Base-by-base conservation (phyloP, 371 early-diverging fungal genomes). In the Mortierella sp. region DNA sequence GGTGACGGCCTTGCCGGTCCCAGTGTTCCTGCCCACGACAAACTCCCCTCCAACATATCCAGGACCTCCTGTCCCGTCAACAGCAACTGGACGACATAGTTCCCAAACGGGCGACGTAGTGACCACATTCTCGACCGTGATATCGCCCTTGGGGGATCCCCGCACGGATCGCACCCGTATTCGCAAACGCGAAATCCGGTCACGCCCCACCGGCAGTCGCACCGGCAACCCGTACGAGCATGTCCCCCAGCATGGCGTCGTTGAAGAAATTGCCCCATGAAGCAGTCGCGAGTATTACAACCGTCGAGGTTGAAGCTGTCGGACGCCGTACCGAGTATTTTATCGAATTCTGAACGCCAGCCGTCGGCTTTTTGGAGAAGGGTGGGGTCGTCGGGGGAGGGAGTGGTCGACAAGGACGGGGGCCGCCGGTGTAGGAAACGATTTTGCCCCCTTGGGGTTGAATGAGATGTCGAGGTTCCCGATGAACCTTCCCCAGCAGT, bases 381-480 rank as follows among this genome's bases (percentile, higher is more conserved):
- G 35, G 1, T 2, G 35, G 35, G 35, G 76, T 94, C 90, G 46
- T 87, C 80, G 48, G 87, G 87, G 60, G 35, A 92, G 83, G 12
- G 75, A 76, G 48, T 89, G 73, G 43, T 90, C 88, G 16, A 95
- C 85, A 8, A 88, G 89, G 46, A 95, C 89, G 0, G 95, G 95
- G 92, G 0, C 76, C 80, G 24, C 96, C 96, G 0, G 29, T 77
- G 81, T 83, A 87, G 46, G 58, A 70, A 38, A 86, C 77, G 38
- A 91, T 55, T 58, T 90, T 84, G 41, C 90, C 90, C 90, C 90
- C 21, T 90, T 82, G 16, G 87, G 79, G 78, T 94, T 87, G 82
- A 93, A 93, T 2, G 85, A 89, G 12, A 94, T 51, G 73, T 94
- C 92, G 12, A 95, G 70, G 76, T 89, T 86, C 21, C 95, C 95